Evolutionary conservation across 257 asterid genomes (phyloP), one percentile per base, ranked within the genome.

Genomic region (Apocynum venetum): DNA sequence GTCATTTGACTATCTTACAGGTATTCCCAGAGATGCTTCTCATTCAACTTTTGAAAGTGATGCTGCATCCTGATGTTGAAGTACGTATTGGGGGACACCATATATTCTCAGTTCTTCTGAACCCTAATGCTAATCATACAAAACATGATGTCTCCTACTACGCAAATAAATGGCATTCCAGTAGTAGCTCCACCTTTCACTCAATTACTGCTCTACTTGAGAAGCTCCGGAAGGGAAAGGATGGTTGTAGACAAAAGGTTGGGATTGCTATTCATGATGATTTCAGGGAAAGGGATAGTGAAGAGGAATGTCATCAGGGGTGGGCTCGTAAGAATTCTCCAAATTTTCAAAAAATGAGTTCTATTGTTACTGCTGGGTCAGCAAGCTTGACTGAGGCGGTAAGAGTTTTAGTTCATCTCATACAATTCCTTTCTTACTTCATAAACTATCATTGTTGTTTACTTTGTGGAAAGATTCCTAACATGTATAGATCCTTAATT

Each of bases 81-180:
- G 85, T 96, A 67, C 97, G 99, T 35, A 82, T 91, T 38, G 96
- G 93, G 81, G 99, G 93, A 31, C 99, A 96, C 82, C 99, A 96
- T 77, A 88, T 96, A 86, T 91, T 96, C 84, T 88, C 96, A 41
- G 83, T 89, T 64, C 97, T 96, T 86, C 91, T 96, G 77, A 84
- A 92, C 80, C 97, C 98, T 48, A 86, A 86, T 75, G 87, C 85
- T 69, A 88, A 89, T 79, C 89, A 86, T 77, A 83, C 91, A 78
- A 91, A 89, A 84, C 90, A 78, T 31, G 94, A 89, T 63, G 87
- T 64, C 75, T 80, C 88, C 40, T 81, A 84, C 81, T 84, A 92
- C 75, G 90, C 91, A 48, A 94, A 84, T 80, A 88, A 86, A 87
- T 84, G 88, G 88, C 89, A 91, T 72, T 84, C 96, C 66, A 89